Evolutionary conservation across 495 filamentous ascomycete species (phyloP).

Genomic region (Physcia stellaris): DNA sequence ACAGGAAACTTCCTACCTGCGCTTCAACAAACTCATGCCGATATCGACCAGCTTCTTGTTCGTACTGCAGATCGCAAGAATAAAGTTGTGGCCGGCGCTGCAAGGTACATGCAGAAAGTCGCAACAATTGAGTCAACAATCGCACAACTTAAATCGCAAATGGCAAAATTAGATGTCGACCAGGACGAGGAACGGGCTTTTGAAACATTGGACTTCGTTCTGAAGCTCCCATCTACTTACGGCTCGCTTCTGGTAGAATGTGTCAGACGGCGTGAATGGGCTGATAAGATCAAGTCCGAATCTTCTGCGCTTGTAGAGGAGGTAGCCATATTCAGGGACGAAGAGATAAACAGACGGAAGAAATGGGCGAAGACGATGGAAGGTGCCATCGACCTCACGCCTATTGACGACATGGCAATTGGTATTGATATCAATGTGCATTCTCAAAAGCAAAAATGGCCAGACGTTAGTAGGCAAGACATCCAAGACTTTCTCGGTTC

Average conservation of each 20-base stretch:
- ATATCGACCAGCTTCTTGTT: slow-evolving; percentile 62
- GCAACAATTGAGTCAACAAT: slow-evolving; percentile 63
- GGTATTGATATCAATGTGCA: slow-evolving; percentile 76
- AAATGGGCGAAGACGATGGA: slow-evolving; percentile 81
- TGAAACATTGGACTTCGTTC: slow-evolving; percentile 58
- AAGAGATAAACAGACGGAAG: slow-evolving; percentile 75
- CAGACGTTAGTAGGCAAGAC: slow-evolving; percentile 42
- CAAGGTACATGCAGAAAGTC: slow-evolving; percentile 65
- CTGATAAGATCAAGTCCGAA: slow-evolving; percentile 72
- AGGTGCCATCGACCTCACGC: slow-evolving; percentile 34
- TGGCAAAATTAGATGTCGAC: slow-evolving; percentile 56
- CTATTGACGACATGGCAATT: slow-evolving; percentile 50
- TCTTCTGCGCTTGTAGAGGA: slow-evolving; percentile 79
- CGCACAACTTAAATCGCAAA: slow-evolving; percentile 50
- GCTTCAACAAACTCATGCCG: slow-evolving; percentile 50
- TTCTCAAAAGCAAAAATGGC: slow-evolving; percentile 70
- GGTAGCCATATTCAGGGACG: slow-evolving; percentile 76
- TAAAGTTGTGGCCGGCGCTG: slow-evolving; percentile 39
- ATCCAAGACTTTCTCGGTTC: slow-evolving; percentile 39
- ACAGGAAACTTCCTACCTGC: slow-evolving; percentile 81
- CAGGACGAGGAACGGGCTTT: slow-evolving; percentile 57
- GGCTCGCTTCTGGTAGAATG: slow-evolving; percentile 79
- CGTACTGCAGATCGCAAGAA: slow-evolving; percentile 53
- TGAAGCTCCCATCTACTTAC: slow-evolving; percentile 74
- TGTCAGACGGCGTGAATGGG: slow-evolving; percentile 77